Conservation (phyloP, 2,329 filamentous ascomycete species). For the Penicillium sp. region DNA sequence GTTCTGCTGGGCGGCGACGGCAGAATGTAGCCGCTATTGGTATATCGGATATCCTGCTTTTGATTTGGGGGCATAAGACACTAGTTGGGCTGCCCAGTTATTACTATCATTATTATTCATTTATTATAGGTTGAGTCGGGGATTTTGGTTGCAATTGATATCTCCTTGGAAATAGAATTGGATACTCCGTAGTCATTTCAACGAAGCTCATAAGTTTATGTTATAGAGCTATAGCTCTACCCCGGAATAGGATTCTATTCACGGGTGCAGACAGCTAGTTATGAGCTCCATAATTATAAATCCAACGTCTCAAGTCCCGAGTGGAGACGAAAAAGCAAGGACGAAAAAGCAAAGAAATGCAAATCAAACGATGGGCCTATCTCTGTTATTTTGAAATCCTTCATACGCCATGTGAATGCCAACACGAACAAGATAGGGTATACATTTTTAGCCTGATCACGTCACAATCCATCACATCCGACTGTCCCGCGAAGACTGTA, state of each 20-base stretch:
- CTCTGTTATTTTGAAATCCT: not conserved
- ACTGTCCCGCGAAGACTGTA: not conserved
- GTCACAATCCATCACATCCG: conserved; percentile 6
- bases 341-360: not conserved
- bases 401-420: not conserved
- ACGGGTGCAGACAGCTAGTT: not conserved
- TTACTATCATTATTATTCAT: not conserved
- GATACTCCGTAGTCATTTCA: not conserved
- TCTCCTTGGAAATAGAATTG: not conserved
- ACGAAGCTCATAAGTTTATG: not conserved
- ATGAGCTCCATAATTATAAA: not conserved
- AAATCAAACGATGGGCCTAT: conserved; percentile 1
- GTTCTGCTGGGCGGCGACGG: too few species aligned
- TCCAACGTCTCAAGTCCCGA: conserved; percentile 1
- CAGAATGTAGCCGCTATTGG: too few species aligned
- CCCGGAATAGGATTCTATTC: not conserved
- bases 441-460: not conserved
- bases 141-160: not conserved
- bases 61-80: not conserved
- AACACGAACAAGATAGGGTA: not conserved
- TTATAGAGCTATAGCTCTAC: not conserved
- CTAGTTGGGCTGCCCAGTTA: not conserved
- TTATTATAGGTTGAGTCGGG: not conserved
- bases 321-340: not conserved
- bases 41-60: too few species aligned